A percentile compares a stretch with the other conserved stretches of the same genome.
These are phyloP conservation scores for Fusarium pseudocircinatum DNA, from an alignment of 2,329 filamentous ascomycete genomes.

Conservation along the genomic window DNA sequence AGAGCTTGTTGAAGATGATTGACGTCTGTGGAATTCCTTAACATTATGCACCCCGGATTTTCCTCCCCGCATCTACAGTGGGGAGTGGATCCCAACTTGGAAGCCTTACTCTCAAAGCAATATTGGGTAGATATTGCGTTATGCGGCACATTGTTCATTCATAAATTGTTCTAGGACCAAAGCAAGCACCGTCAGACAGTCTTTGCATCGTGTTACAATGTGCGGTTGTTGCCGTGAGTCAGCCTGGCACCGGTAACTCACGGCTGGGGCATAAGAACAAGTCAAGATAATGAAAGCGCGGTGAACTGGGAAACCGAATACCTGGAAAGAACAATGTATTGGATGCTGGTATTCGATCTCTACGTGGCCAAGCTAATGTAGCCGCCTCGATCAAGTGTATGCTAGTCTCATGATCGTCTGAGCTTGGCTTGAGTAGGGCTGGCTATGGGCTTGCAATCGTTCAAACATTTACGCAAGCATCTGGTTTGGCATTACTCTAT, in stretches of 20 bases:
- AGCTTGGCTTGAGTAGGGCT: background rate
- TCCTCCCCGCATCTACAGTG: constrained; percentile 36
- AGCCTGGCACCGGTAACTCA: background rate
- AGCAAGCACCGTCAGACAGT: background rate
- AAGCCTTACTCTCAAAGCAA: background rate
- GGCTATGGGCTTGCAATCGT: background rate
- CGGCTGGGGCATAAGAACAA: no score
- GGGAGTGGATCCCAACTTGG: constrained; percentile 22
- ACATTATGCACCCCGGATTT: constrained; percentile 41
- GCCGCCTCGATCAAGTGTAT: background rate
- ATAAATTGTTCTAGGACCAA: background rate
- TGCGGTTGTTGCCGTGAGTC: background rate
- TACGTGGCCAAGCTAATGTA: no score
- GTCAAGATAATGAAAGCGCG: background rate
- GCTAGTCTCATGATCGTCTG: background rate
- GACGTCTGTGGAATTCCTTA: constrained; percentile 2
- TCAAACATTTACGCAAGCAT: background rate
- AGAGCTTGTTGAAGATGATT: background rate
- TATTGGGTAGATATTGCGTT: background rate
- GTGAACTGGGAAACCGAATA: background rate
- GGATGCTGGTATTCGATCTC: background rate
- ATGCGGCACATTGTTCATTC: background rate
- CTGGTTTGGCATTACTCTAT: background rate
- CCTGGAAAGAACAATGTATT: background rate
- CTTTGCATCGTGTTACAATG: background rate